These are phyloP conservation scores for Tuber aestivum DNA, from an alignment of 495 filamentous ascomycete species.

Conservation along the genomic window DNA sequence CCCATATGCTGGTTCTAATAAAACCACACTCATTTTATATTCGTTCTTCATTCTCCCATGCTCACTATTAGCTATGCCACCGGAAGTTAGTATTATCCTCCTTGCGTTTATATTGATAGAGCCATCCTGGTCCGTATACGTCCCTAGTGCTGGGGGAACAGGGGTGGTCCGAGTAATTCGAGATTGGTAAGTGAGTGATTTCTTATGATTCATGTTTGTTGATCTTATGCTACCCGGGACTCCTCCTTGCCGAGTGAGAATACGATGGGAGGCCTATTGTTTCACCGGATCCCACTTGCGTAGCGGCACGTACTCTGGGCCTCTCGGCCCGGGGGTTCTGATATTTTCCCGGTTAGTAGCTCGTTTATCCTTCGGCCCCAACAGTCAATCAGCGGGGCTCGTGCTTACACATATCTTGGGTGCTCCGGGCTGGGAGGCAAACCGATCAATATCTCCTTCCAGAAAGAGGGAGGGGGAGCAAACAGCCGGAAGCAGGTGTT, in stretches of 20 bases:
- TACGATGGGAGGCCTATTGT: not conserved
- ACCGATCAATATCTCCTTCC: not conserved
- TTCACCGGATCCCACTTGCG: not conserved
- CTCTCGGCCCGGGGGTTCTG: not conserved
- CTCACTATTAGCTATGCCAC: not conserved
- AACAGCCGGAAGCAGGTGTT: not conserved
- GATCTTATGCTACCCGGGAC: not conserved
- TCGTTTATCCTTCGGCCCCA: not conserved
- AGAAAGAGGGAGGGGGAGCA: not conserved
- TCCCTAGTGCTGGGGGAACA: not conserved
- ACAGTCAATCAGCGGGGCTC: not conserved
- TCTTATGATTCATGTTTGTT: not conserved
- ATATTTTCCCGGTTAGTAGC: not conserved
- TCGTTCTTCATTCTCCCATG: not conserved
- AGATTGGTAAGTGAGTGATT: not conserved
- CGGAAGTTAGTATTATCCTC: not conserved
- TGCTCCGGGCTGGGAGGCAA: not conserved
- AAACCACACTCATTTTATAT: too few species aligned
- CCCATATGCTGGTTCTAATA: too few species aligned
- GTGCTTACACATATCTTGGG: not conserved
- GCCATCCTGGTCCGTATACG: not conserved
- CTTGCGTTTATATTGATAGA: not conserved
- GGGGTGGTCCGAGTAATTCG: not conserved
- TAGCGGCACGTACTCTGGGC: not conserved
- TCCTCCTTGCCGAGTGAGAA: not conserved